These are phyloP conservation scores for Yamadazyma insecticola DNA, from an alignment of 805 yeast genomes.

Conservation along the genomic window DNA sequence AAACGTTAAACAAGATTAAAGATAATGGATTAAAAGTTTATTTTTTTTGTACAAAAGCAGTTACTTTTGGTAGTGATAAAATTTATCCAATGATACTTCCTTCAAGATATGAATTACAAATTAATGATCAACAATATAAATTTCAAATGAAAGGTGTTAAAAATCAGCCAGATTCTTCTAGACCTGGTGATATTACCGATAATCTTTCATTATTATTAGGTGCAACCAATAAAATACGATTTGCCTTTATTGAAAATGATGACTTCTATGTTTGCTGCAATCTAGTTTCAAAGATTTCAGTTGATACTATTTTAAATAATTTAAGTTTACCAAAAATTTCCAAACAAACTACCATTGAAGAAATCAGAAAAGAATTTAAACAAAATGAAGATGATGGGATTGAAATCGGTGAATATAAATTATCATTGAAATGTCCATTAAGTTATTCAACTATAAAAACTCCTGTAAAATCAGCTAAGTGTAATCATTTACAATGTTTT, in stretches of 20 bases:
- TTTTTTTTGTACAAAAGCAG: too few species aligned
- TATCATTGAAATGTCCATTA: slow-evolving; percentile 76
- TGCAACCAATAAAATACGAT: slow-evolving; percentile 39
- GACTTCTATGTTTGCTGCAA: slow-evolving; percentile 52
- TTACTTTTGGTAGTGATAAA: not conserved
- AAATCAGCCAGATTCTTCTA: slow-evolving; percentile 70
- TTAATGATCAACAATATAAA: slow-evolving; percentile 48
- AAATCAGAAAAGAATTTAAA: slow-evolving; percentile 31
- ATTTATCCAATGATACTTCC: slow-evolving; percentile 37
- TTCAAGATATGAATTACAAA: slow-evolving; percentile 58
- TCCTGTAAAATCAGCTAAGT: slow-evolving; percentile 68
- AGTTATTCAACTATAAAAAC: slow-evolving; percentile 62
- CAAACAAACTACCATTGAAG: slow-evolving; percentile 50
- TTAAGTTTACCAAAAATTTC: slow-evolving; percentile 13
- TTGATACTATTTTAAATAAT: slow-evolving; percentile 16
- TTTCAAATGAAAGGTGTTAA: slow-evolving; percentile 71
- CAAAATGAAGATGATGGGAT: slow-evolving; percentile 50
- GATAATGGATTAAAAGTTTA: too few species aligned
- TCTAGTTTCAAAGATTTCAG: slow-evolving; percentile 43
- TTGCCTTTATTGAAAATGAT: slow-evolving; percentile 52
- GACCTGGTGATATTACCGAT: slow-evolving; percentile 78
- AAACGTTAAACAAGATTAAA: too few species aligned
- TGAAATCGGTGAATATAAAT: slow-evolving; percentile 57
- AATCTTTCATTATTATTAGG: slow-evolving; percentile 18
- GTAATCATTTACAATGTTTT: slow-evolving; percentile 84